Base-by-base conservation (phyloP, 106 monocot genomes). In the Narthecium ossifragum region DNA sequence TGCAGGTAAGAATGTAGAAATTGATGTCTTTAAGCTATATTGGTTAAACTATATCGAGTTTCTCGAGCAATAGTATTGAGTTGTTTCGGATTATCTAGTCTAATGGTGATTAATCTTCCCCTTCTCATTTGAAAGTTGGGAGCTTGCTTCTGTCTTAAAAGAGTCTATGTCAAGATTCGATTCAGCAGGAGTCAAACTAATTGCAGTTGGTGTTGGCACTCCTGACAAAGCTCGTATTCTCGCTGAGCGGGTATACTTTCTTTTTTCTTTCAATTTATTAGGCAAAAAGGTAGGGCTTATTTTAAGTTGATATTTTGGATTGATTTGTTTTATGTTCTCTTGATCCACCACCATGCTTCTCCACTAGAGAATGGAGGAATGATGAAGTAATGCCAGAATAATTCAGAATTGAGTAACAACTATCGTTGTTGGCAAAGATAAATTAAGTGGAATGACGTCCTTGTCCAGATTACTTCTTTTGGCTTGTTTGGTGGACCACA, bases 181-280 rank as follows among this genome's bases (percentile, higher is more conserved):
- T 52, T 71, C 86, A n/a, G 79, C 79, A 29, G 80, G 86, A 50
- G 82, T 80, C 26, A 92, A 86, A 31, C 59, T 92, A 21, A 71
- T 86, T 66, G 86, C 83, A 21, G 59, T 92, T 58, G 92, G 92
- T 41, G 69, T 92, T 60, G 92, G 92, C 53, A 83, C 80, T 45
- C 65, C 83, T 3, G 80, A 83, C 37, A 86, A 78, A 68, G 92
- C 86, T 73, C 86, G 74, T 20, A 83, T 92, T 48, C 80, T 92
- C 61, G 86, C 83, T 62, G 79, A 86, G 51, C 59, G 83, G 65
- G 92, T 86, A 83, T 55, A 39, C n/a, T 31, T 53, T 3, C 13
- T 15, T 34, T 27, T 46, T 5, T 14, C 26, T 24, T 50, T 60
- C 18, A 32, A 28, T 39, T 60, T 20, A 3, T 27, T 26, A 14